A percentile compares a stretch with the other conserved stretches of the same genome.
phyloP scores from a whole-genome alignment of 495 filamentous ascomycete species.

The Tuber microsphaerosporum region DNA sequence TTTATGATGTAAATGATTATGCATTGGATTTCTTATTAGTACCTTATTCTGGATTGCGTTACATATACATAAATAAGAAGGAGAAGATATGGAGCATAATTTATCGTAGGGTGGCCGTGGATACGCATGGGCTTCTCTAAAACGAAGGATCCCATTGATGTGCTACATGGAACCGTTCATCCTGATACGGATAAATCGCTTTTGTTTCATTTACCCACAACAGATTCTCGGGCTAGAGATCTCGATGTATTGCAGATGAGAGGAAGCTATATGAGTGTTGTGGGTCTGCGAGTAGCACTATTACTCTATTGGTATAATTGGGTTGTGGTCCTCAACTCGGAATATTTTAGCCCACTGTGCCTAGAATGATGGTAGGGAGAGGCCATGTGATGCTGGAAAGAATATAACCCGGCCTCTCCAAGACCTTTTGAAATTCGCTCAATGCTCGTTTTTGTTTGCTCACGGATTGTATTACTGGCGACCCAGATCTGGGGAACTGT shows the following conservation, averaged over 20 bases:
- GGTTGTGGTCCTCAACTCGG: not conserved
- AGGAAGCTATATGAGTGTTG: not conserved
- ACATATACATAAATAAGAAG: not conserved
- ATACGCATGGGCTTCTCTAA: not conserved
- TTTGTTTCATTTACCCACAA: not conserved
- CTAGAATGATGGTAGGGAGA: not conserved
- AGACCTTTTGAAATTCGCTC: not conserved
- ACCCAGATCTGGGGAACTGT: not conserved
- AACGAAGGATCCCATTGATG: not conserved
- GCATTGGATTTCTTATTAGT: not conserved
- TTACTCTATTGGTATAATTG: not conserved
- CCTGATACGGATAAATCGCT: not conserved
- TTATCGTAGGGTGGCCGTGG: not conserved
- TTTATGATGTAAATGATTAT: not conserved
- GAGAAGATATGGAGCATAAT: not conserved
- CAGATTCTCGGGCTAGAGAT: not conserved
- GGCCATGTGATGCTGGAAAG: not conserved
- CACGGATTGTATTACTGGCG: not conserved
- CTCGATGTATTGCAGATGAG: not conserved
- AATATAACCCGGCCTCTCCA: not conserved
- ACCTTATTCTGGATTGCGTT: not conserved
- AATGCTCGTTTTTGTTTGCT: not conserved
- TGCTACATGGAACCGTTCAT: not conserved
- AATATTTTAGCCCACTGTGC: not conserved
- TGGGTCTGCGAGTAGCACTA: not conserved